Percentiles rank a stretch among this genome's conserved stretches.
These are phyloP conservation scores for Talaromyces pinophilus DNA, from an alignment of 2,329 filamentous ascomycete species.

Conservation along the genomic window DNA sequence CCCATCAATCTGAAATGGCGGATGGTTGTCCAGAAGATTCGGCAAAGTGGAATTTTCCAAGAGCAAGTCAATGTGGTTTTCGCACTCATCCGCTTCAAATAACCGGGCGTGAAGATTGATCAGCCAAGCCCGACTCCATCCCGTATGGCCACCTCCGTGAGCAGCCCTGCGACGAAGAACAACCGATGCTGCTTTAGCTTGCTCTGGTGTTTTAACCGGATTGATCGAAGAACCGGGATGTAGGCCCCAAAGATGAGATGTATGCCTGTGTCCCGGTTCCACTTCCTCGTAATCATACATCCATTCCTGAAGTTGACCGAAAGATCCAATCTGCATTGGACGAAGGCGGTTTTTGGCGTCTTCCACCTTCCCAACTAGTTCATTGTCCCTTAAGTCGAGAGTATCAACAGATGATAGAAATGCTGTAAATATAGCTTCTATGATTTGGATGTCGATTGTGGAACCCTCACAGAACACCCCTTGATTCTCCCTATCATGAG, in stretches of 20 bases:
- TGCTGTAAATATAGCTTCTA: constrained; percentile 14
- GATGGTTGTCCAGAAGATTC: constrained; percentile 51
- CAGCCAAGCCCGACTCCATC: constrained; percentile 55
- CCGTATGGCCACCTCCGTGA: constrained; percentile 45
- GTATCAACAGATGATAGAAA: neutral
- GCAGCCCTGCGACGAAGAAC: constrained; percentile 29
- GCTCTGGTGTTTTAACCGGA: neutral
- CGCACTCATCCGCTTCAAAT: constrained; percentile 45
- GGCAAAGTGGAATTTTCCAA: constrained; percentile 46
- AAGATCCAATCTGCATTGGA: constrained; percentile 27
- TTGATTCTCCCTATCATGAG: neutral
- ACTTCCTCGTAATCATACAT: constrained; percentile 39
- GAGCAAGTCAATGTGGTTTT: constrained; percentile 43
- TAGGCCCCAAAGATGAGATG: constrained; percentile 38
- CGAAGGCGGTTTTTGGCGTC: neutral
- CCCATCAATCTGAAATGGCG: constrained; percentile 52
- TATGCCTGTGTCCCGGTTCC: constrained; percentile 54
- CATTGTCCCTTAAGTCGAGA: constrained; percentile 17
- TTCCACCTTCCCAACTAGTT: constrained; percentile 21
- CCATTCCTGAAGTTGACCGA: constrained; percentile 37
- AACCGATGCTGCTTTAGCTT: constrained; percentile 22
- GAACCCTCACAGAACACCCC: constrained; percentile 11
- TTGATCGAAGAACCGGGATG: neutral
- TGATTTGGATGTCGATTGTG: constrained; percentile 21
- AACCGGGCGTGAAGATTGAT: constrained; percentile 51